A percentile compares a stretch with the other conserved stretches of the same genome.
Conservation (phyloP, 2,329 filamentous ascomycete species). For the Colletotrichum sp. region DNA sequence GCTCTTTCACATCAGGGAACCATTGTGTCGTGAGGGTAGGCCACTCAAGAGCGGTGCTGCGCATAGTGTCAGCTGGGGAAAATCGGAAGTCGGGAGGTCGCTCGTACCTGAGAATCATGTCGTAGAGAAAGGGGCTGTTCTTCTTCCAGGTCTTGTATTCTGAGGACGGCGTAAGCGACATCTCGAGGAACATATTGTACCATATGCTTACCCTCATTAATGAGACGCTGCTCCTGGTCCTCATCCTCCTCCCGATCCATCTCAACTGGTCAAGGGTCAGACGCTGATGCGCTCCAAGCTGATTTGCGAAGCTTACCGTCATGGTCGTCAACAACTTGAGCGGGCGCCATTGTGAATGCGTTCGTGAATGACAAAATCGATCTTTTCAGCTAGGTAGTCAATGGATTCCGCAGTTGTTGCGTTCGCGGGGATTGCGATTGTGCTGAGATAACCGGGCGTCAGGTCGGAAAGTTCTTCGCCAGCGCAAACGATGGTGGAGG, state of each 20-base stretch:
- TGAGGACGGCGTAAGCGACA: constrained; percentile 34
- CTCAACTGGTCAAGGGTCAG: constrained; percentile 38
- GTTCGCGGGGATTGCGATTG: not conserved
- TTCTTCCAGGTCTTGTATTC: constrained; percentile 99
- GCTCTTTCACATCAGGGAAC: constrained; percentile 92
- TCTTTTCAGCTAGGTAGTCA: not conserved
- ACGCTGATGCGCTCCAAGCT: not conserved
- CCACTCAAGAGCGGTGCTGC: constrained; percentile 90
- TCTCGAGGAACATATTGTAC: not conserved
- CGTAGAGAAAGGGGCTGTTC: constrained; percentile 97
- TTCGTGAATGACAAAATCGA: not conserved
- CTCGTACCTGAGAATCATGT: constrained; percentile 85
- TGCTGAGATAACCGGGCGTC: not conserved
- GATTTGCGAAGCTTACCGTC: constrained; percentile 41
- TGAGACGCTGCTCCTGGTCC: constrained; percentile 80
- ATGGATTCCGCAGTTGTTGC: not conserved
- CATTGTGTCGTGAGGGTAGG: constrained; percentile 97
- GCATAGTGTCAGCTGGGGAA: not conserved
- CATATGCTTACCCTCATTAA: constrained; percentile 77
- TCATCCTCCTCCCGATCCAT: constrained; percentile 71
- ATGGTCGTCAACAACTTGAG: constrained; percentile 52
- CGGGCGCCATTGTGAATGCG: constrained; percentile 45
- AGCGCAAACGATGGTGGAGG: constrained; percentile 8
- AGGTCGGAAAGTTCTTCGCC: constrained; percentile 4
- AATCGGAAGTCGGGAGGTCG: not conserved